Evolutionary conservation across 495 filamentous ascomycete species (phyloP), one percentile per base, ranked within the genome.

Genomic region (Schizothecium vesticola): DNA sequence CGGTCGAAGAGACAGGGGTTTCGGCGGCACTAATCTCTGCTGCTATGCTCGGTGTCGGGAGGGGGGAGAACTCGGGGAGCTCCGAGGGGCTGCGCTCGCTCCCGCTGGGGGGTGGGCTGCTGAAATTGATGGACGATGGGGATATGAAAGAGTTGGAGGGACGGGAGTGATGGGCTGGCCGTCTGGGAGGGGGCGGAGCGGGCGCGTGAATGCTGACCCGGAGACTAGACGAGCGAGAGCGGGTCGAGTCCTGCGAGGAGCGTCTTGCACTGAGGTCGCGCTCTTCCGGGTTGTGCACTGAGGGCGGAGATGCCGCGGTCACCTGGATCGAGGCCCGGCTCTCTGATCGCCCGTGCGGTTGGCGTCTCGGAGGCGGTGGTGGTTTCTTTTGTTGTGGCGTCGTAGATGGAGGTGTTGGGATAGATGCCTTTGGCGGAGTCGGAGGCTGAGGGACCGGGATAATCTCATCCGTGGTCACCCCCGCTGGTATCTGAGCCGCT

Each of bases 291-390:
- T 74, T 73, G 16, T 65, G 19, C 16, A 61, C 51, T 12, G 73
- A 21, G 16, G 56, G 29, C 1, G 69, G 19, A 67, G 78, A 56
- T 59, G 70, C 72, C 6, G 74, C 19, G 56, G 69, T 64, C 6
- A 67, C 61, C 7, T 73, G 71, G 19, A 65, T 24, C 13, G 77
- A 73, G 5, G 72, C 67, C 68, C 71, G 79, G 67, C 76, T 80
- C 56, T 84, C 80, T 24, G 72, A 76, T 33, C 79, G 76, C 10
- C 74, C 75, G 51, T 85, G 81, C 0, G 74, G 70, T 43, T 82
- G 77, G 6, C 84, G 78, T 28, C 83, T 81, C 3, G 85, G 84
- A 9, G 83, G 82, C 11, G 84, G 83, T 6, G 76, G 76, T 1
- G 84, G 80, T 66, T 81, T 83, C 23, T 73, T 80, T 19, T 69